Evolutionary conservation across 2,329 filamentous ascomycete genomes (phyloP), one percentile per base, ranked within the genome.

Genomic region (Phaeosphaeriaceae sp.): DNA sequence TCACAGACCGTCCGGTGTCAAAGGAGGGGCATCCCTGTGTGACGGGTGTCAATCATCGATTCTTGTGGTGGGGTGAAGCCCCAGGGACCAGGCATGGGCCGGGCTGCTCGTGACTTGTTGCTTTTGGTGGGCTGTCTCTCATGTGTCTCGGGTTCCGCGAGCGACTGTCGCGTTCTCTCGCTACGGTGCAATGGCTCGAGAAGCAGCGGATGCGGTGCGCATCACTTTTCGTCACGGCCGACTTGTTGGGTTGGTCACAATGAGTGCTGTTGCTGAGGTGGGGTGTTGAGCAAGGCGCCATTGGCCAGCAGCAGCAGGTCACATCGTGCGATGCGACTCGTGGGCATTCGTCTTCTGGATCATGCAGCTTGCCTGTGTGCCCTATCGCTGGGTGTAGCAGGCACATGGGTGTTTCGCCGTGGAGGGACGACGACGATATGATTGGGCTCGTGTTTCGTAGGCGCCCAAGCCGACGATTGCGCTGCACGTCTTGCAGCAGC

Each of bases 361-460:
- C 62, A 69, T 67, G 68, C 66, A 67, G 62, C 54, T 47, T 45
- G 47, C 36, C 24, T 51, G 50, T 53, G 42, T 21, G 42, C 55
- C 70, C 68, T 69, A 71, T 73, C 66, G 67, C 46, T 31, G 50
- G 55, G 63, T 63, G 56, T 63, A 68, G 67, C 67, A 41, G 25
- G 50, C 57, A 60, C 61, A 61, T 66, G 67, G 53, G 45, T 22
- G 51, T 53, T 53, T 53, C 25, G 44, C 24, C 3, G 27, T 22
- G 51, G 25, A 22, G 27, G 36, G 41, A 46, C 20, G 22, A 41
- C 46, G 52, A 48, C 15, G 36, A 15, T 15, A 19, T 66, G 66
- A 73, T 74, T 74, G 72, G 72, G 48, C 57, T 9, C 52, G 57
- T 72, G 72, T 74, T 73, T 73, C 55, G 46, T 69, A 73, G 62